A percentile compares a stretch with the other conserved stretches of the same genome.
phyloP scores from a whole-genome alignment of 768 basidiomycete genomes.

The Russula sp. region DNA sequence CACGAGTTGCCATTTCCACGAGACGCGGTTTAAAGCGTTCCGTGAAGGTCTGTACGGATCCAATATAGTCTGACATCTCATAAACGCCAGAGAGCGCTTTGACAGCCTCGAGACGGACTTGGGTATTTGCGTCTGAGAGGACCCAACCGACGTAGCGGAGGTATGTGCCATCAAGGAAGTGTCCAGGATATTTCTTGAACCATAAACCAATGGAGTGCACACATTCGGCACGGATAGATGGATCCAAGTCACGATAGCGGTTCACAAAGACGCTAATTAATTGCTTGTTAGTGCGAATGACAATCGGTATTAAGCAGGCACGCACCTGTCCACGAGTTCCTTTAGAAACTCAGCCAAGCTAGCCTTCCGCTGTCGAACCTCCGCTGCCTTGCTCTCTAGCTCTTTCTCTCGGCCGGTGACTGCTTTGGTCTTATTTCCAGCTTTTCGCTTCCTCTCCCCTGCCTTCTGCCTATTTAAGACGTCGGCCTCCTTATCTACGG shows the following conservation, averaged over 20 bases:
- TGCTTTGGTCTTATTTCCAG: slow-evolving; percentile 43
- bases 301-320: slow-evolving; percentile 14
- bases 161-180: slow-evolving; percentile 84
- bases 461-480: slow-evolving; percentile 79
- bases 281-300: neutral
- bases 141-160: slow-evolving; percentile 96
- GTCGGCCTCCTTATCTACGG: slow-evolving; percentile 84
- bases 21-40: slow-evolving; percentile 91
- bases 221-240: slow-evolving; percentile 89
- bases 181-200: slow-evolving; percentile 85
- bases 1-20: slow-evolving; percentile 88
- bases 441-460: slow-evolving; percentile 81
- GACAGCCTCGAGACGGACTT: slow-evolving; percentile 88
- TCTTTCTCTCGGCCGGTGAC: slow-evolving; percentile 54
- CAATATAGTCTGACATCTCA: slow-evolving; percentile 68
- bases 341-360: slow-evolving; percentile 78
- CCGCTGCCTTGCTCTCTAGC: slow-evolving; percentile 72
- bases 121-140: slow-evolving; percentile 79
- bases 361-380: slow-evolving; percentile 68
- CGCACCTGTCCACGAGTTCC: slow-evolving; percentile 89
- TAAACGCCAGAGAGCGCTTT: slow-evolving; percentile 80
- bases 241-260: slow-evolving; percentile 91
- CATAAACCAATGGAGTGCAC: slow-evolving; percentile 83
- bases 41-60: slow-evolving; percentile 82
- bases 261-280: slow-evolving; percentile 91